Percentiles rank a stretch among this genome's conserved stretches.
Conservation (phyloP, 257 asterid genomes). For the Linaria vulgaris region DNA sequence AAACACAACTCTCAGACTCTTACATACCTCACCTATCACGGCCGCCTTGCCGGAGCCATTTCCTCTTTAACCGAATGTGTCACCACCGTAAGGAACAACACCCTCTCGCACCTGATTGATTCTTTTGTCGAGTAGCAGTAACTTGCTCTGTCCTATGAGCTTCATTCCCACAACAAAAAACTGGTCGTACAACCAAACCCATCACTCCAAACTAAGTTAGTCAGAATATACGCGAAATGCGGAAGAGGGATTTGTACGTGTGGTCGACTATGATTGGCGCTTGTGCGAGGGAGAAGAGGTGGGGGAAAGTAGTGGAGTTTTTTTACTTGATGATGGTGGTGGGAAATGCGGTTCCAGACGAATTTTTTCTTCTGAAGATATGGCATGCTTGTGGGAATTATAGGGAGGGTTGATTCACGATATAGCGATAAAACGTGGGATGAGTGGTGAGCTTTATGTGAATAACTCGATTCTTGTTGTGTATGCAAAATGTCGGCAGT, state of each 20-base stretch:
- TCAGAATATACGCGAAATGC: conserved; percentile 70
- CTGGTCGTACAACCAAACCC: conserved; percentile 45
- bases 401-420: conserved; percentile 68
- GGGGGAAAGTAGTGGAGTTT: conserved; percentile 63
- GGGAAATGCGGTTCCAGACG: conserved; percentile 58
- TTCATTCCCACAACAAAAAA: conserved; percentile 39
- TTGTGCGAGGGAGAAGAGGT: conserved; percentile 64
- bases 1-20: conserved; percentile 39
- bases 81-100: conserved; percentile 47
- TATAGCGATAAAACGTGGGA: conserved; percentile 45
- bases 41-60: conserved; percentile 60
- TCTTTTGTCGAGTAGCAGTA: conserved; percentile 55
- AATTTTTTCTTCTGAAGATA: conserved; percentile 64
- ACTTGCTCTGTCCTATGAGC: conserved; percentile 45
- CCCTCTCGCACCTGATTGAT: conserved; percentile 54
- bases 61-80: conserved; percentile 30
- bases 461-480: conserved; percentile 66
- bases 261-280: conserved; percentile 90
- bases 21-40: conserved; percentile 59
- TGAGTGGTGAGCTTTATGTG: conserved; percentile 45
- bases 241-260: conserved; percentile 52
- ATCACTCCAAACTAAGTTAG: conserved; percentile 51
- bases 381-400: conserved; percentile 73
- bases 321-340: conserved; percentile 61
- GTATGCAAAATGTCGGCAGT: conserved; percentile 63